Base-by-base conservation (phyloP, 2,329 filamentous ascomycete species). In the Trichoderma simmonsii region DNA sequence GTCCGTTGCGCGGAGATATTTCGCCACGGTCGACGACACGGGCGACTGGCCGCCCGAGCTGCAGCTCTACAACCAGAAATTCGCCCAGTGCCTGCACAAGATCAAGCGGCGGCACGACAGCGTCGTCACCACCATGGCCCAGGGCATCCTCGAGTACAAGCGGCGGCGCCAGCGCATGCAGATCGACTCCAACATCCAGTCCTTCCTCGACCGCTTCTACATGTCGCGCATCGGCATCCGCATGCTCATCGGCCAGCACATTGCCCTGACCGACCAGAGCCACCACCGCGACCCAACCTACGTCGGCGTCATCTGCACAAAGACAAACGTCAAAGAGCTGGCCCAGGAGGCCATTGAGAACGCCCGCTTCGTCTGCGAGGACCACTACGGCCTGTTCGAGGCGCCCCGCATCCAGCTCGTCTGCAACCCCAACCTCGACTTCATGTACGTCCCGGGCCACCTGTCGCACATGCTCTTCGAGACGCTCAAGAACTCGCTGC, bases 371-470 rank as follows among this genome's bases (percentile, higher is more conserved):
- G 96, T 99, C 39, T 99, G 96, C 80, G 96, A 99, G 82, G 96
- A 98, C 80, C 95, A 98, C 83, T 99, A 98, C 80, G 96, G 96
- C 73, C 86, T 99, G 12, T 99, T 98, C 78, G 95, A 98, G 80
- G 95, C 96, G 9, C 96, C 96, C 71, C 97, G 97, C 82, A 92
- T 99, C 76, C 95, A 98, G 83, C 91, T 99, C 71, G 93, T 99
- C 73, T 99, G 96, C 86, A 94, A 95, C 79, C 92, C 94, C 21
- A 91, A 97, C 81, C 88, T 99, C 78, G 92, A 97, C 86, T 99
- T 99, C 85, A 99, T 99, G 96, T 99, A 99, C 80, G 96, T 99
- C 69, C 96, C 96, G 0, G 96, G 96, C n/a, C 96, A 99, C 83
- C 82, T 99, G 82, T 97, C 94, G 76, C 96, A 99, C 84, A 99